Base-by-base conservation (phyloP, 2,329 filamentous ascomycete genomes). In the Colletotrichum cordylinicola region DNA sequence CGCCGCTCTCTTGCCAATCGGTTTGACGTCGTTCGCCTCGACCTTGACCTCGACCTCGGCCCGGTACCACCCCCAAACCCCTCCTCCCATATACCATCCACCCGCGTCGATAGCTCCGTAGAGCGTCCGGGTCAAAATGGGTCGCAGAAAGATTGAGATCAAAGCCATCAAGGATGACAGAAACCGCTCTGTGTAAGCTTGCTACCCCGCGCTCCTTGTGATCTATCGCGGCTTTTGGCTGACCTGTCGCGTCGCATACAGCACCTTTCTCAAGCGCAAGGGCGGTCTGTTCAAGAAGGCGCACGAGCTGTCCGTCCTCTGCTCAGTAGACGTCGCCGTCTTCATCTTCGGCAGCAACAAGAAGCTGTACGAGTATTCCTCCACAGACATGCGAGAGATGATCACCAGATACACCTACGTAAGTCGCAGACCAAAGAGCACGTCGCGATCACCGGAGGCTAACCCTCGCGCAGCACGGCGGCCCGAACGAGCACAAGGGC, bases 291-390 rank as follows among this genome's bases (percentile, higher is more conserved):
- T 99, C 91, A 99, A 99, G 90, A 99, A 99, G 91, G 97, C 97
- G 70, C 96, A 99, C 85, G 97, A 99, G 90, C 91, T 99, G 68
- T 98, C 96, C 69, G 97, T 99, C 62, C 93, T 99, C 78, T 99
- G 97, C 85, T 98, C 96, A 52, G 97, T 99, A 84, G 97, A 99
- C 85, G 97, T 99, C 80, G 97, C 97, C 55, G 97, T 99, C 82
- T 97, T 99, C 85, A 98, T 99, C 82, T 98, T 98, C 83, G 96
- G 96, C 78, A 96, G 95, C 87, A 99, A 99, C 86, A 99, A 98
- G 90, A 98, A 98, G 88, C 91, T 99, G 31, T 98, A 98, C 86
- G 96, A 99, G 85, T 99, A 98, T 85, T 98, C 96, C 15, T 98
- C 96, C 21, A 90, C 92, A 80, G 95, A 98, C 84, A 98, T 99